Base-by-base conservation (phyloP, 108 stramenopile genomes). In the Pseudonitzschia multiseries region DNA sequence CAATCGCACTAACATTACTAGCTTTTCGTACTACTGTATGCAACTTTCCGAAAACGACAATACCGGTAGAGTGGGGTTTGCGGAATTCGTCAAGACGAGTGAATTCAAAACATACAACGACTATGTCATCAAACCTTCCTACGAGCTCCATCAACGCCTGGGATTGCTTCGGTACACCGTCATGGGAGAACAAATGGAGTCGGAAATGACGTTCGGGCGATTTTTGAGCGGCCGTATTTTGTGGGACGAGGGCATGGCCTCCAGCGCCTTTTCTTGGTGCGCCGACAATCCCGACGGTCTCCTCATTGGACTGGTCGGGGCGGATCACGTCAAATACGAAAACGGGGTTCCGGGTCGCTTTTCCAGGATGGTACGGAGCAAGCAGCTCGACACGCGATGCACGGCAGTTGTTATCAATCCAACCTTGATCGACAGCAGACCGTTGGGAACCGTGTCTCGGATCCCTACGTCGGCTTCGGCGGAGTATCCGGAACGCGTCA, bases 191-290 rank as follows among this genome's bases (percentile, higher is more conserved):
- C 59, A 76, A 46, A 53, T 89, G 57, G 83, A 93, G 28, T 66
- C 81, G 42, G 79, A 83, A 56, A 90, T 93, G 87, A 42, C 83
- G 26, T 90, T 90, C 73, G 67, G 75, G 0, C 84, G 83, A 40
- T 93, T 93, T 57, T 51, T 81, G 29, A 77, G 80, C 63, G 92
- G 87, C 18, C 83, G 92, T 13, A 87, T 93, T 29, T 71, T 93
- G 26, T 93, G 92, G 92, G 92, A 93, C 78, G 86, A 89, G 70
- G 61, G 81, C 52, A 93, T 93, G 92, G 92, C 92, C 22, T 74
- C 66, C 12, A 68, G 57, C 46, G 86, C 89, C 0, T 72, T 77
- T 27, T 65, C 68, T 27, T 93, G 89, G 89, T 68, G 73, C 17
- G 54, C 56, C 13, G 60, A 69, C 3, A 80, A 93, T 73, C 77